Conservation (phyloP, 2,329 filamentous ascomycete species). For the Cercospora sp. region DNA sequence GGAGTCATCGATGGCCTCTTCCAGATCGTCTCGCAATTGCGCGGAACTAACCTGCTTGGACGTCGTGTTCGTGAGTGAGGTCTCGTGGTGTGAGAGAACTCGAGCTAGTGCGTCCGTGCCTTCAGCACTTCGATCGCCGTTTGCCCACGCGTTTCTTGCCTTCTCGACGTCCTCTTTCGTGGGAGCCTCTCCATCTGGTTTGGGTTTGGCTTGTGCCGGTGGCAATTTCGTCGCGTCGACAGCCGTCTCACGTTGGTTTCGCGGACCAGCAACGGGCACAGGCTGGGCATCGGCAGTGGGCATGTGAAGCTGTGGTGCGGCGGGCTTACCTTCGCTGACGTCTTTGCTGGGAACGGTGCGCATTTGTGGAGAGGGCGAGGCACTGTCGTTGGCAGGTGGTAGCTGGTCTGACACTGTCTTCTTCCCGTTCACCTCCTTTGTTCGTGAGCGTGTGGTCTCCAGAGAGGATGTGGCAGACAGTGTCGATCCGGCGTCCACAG, state of each 20-base stretch:
- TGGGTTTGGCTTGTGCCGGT: not conserved
- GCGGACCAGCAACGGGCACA: slow-evolving; percentile 17
- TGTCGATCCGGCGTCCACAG: slow-evolving; percentile 26
- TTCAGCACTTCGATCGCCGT: slow-evolving; percentile 32
- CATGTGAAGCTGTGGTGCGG: slow-evolving; percentile 22
- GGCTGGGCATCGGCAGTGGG: slow-evolving; percentile 25
- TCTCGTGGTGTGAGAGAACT: slow-evolving; percentile 35
- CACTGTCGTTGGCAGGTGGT: slow-evolving; percentile 23
- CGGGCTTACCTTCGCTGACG: slow-evolving; percentile 10
- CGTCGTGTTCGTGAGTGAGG: slow-evolving; percentile 20
- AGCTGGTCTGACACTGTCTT: slow-evolving; percentile 24
- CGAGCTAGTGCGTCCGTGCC: slow-evolving; percentile 36
- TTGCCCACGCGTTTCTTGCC: slow-evolving; percentile 29
- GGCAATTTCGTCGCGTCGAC: not conserved
- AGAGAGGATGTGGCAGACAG: slow-evolving; percentile 23
- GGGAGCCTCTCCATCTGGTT: slow-evolving; percentile 16
- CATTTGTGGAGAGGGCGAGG: slow-evolving; percentile 26
- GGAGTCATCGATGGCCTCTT: slow-evolving; percentile 29
- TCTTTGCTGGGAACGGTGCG: slow-evolving; percentile 21
- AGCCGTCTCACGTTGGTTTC: slow-evolving; percentile 12
- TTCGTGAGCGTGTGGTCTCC: slow-evolving; percentile 18
- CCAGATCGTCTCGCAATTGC: slow-evolving; percentile 19
- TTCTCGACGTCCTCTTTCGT: slow-evolving; percentile 30
- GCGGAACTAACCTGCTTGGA: slow-evolving; percentile 16
- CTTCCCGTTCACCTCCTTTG: slow-evolving; percentile 17